Conservation (phyloP, 768 basidiomycete species). For the Psilocybe subaeruginosa region DNA sequence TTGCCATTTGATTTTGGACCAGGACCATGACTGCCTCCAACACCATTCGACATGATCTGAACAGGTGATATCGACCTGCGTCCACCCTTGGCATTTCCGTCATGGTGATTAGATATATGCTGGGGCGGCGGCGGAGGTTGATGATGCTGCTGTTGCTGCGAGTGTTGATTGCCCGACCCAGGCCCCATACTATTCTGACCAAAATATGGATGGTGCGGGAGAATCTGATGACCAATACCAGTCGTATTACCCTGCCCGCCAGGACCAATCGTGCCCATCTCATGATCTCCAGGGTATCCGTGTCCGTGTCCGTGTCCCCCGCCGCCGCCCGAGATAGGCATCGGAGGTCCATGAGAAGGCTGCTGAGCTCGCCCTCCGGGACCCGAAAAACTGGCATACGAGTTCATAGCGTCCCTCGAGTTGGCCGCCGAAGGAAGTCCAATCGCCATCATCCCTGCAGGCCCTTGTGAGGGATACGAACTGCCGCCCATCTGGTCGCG, state of each 20-base stretch:
- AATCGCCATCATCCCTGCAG: not conserved
- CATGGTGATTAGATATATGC: constrained; percentile 20
- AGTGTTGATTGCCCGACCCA: constrained; percentile 16
- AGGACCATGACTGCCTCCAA: constrained; percentile 8
- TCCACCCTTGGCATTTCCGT: constrained; percentile 17
- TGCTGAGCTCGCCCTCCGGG: constrained; percentile 7
- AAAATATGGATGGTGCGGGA: constrained; percentile 38
- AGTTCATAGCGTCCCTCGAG: constrained; percentile 12
- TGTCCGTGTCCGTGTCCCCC: constrained; percentile 11
- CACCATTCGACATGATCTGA: constrained; percentile 31
- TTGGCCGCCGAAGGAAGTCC: constrained; percentile 11
- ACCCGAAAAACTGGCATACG: constrained; percentile 13
- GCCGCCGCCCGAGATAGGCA: constrained; percentile 8
- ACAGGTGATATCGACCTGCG: constrained; percentile 43
- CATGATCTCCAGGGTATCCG: constrained; percentile 27
- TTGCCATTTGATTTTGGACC: constrained; percentile 33
- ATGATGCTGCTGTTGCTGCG: not conserved
- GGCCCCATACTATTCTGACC: constrained; percentile 28
- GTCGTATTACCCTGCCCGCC: constrained; percentile 16
- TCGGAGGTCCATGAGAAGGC: constrained; percentile 12
- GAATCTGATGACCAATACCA: constrained; percentile 28
- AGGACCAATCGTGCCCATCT: constrained; percentile 24
- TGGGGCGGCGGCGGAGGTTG: constrained; percentile 11
- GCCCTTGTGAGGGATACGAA: not conserved
- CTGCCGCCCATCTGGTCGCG: constrained; percentile 13